These are phyloP conservation scores for Salix arbutifolia DNA, from an alignment of 345 rosid genomes.

Conservation along the genomic window DNA sequence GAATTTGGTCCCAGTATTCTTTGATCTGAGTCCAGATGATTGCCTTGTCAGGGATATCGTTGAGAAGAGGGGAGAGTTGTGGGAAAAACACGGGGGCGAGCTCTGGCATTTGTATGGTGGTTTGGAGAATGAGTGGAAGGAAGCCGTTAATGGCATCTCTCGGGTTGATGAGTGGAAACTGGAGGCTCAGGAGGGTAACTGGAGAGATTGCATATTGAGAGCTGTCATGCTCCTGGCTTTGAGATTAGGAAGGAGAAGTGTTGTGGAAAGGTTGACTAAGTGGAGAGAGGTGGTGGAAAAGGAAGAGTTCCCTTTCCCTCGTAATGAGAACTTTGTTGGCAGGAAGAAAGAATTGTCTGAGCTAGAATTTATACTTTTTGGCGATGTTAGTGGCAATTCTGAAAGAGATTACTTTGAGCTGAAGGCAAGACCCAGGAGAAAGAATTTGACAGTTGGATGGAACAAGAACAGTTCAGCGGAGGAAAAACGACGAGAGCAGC, in stretches of 20 bases:
- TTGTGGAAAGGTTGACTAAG: constrained; percentile 67
- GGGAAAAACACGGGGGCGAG: constrained; percentile 94
- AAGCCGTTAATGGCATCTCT: constrained; percentile 64
- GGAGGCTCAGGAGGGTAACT: constrained; percentile 82
- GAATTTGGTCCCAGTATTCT: constrained; percentile 85
- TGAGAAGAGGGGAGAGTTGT: constrained; percentile 86
- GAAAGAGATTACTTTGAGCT: constrained; percentile 82
- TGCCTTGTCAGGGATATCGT: constrained; percentile 94
- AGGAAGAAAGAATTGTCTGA: constrained; percentile 88
- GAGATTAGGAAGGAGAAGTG: constrained; percentile 87
- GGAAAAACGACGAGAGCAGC: constrained; percentile 40
- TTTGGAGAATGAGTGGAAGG: constrained; percentile 90
- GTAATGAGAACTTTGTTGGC: constrained; percentile 76
- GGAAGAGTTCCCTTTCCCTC: constrained; percentile 83
- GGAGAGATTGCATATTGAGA: constrained; percentile 84
- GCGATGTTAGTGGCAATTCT: constrained; percentile 70
- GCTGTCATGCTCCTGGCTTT: constrained; percentile 67
- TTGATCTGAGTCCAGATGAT: constrained; percentile 70
- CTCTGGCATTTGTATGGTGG: constrained; percentile 81
- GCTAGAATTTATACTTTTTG: constrained; percentile 80
- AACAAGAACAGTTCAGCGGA: constrained; percentile 45
- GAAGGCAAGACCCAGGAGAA: constrained; percentile 72
- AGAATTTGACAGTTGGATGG: constrained; percentile 68
- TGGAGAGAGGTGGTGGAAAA: constrained; percentile 82
- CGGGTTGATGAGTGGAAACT: constrained; percentile 85